A percentile compares a stretch with the other conserved stretches of the same genome.
phyloP scores from a whole-genome alignment of 2,329 filamentous ascomycete species.

The Metarhizium sp. region DNA sequence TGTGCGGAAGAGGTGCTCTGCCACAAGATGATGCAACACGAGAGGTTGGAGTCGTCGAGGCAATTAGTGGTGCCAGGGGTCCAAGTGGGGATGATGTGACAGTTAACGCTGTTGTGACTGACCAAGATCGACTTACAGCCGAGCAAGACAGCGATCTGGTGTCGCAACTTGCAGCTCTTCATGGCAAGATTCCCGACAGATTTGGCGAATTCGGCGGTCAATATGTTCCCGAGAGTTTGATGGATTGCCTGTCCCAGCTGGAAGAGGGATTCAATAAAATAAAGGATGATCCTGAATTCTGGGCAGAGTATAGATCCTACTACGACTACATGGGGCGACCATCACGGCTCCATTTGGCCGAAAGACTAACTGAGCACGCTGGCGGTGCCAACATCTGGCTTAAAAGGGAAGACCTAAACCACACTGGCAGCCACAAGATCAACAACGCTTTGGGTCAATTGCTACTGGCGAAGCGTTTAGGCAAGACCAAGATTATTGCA shows the following conservation, averaged over 20 bases:
- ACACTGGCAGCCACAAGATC: conserved; percentile 98
- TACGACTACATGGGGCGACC: conserved; percentile 97
- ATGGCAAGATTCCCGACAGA: conserved; percentile 69
- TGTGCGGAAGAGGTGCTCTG: conserved; percentile 37
- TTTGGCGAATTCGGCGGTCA: conserved; percentile 97
- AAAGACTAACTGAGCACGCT: conserved; percentile 78
- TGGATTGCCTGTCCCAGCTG: conserved; percentile 89
- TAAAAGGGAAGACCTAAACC: conserved; percentile 95
- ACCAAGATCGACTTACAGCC: conserved; percentile 55
- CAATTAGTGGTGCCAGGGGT: conserved; percentile 44
- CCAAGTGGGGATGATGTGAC: conserved; percentile 33
- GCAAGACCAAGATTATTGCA: conserved; percentile 95
- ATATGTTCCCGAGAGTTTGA: conserved; percentile 93
- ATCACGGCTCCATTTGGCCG: conserved; percentile 81
- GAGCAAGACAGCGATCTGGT: conserved; percentile 52
- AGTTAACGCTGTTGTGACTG: conserved; percentile 51
- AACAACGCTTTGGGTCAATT: conserved; percentile 97
- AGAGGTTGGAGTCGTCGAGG: conserved; percentile 63
- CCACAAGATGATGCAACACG: conserved; percentile 36
- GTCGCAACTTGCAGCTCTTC: conserved; percentile 78
- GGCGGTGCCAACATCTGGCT: conserved; percentile 95
- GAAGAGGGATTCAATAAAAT: conserved; percentile 86
- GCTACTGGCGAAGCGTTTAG: conserved; percentile 72
- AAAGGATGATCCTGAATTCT: conserved; percentile 81
- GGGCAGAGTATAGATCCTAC: conserved; percentile 93